A percentile compares a stretch with the other conserved stretches of the same genome.
phyloP scores from a whole-genome alignment of 208 protist genomes.

The Spongospora subterranea region DNA sequence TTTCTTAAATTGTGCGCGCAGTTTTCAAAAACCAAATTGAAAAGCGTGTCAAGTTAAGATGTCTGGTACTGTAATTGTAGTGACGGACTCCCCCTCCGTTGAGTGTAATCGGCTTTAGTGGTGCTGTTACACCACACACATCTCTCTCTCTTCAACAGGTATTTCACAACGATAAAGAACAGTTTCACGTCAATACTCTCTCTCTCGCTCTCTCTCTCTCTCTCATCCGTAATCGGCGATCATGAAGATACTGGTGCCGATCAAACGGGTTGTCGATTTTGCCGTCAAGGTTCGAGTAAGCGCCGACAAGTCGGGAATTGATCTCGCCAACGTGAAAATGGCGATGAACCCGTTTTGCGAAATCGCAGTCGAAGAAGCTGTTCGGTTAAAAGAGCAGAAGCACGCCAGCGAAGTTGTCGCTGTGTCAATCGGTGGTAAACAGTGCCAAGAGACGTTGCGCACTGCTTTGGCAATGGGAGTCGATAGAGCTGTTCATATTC shows the following conservation, averaged over 20 bases:
- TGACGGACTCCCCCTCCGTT: no score
- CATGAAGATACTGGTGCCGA: constrained; percentile 83
- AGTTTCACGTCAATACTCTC: no score
- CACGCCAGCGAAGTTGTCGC: constrained; percentile 87
- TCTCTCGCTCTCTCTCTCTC: no score
- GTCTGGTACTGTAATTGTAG: no score
- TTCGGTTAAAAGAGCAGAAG: constrained; percentile 71
- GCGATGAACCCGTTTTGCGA: constrained; percentile 89
- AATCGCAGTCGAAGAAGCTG: constrained; percentile 84
- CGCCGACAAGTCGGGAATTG: constrained; percentile 87
- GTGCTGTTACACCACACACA: no score
- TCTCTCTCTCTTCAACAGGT: no score
- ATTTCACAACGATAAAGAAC: no score
- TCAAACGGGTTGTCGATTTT: constrained; percentile 96
- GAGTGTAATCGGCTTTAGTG: no score
- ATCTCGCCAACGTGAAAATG: constrained; percentile 91
- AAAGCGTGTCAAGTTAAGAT: no score
- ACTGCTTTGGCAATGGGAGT: constrained; percentile 91
- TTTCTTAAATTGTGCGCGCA: no score
- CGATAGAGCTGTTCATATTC: constrained; percentile 90
- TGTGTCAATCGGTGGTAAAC: constrained; percentile 86
- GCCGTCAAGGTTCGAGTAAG: constrained; percentile 90
- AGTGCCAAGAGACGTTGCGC: constrained; percentile 78
- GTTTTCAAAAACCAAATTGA: no score
- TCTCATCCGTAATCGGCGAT: no score